phyloP scores from a whole-genome alignment of 2,329 filamentous ascomycete genomes.

The Sporothrix euskadiensis region DNA sequence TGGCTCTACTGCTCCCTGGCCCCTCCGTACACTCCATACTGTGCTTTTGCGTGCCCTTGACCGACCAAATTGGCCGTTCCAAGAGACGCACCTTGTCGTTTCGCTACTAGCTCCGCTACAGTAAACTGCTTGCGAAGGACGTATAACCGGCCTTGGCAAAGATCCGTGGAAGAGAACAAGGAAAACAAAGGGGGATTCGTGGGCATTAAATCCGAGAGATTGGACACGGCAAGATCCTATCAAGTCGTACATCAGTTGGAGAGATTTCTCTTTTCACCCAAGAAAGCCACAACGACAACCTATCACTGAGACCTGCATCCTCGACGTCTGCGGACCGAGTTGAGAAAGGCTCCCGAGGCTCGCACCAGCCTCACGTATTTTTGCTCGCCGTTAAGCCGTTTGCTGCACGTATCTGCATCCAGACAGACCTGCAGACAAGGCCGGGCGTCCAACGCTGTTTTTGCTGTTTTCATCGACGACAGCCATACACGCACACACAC shows the following conservation, averaged over 20 bases:
- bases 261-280: not conserved
- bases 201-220: not conserved
- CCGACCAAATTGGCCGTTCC: not conserved
- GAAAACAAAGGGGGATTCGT: not conserved
- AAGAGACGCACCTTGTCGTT: slow-evolving; percentile 5
- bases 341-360: slow-evolving; percentile 9
- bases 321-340: slow-evolving; percentile 12
- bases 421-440: slow-evolving; percentile 10
- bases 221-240: not conserved
- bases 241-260: not conserved
- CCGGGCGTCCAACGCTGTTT: not conserved
- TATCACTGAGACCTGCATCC: not conserved
- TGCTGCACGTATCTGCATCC: slow-evolving; percentile 6
- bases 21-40: not conserved
- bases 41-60: not conserved
- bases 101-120: slow-evolving; percentile 13
- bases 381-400: slow-evolving; percentile 1
- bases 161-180: slow-evolving; percentile 1
- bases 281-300: not conserved
- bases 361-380: slow-evolving; percentile 10
- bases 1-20: not conserved
- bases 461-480: not conserved
- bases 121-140: slow-evolving; percentile 18
- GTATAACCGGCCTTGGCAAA: slow-evolving; percentile 15
- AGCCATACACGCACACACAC: not conserved